Base-by-base conservation (phyloP, 805 yeast species). In the Wickerhamia fluorescens region DNA sequence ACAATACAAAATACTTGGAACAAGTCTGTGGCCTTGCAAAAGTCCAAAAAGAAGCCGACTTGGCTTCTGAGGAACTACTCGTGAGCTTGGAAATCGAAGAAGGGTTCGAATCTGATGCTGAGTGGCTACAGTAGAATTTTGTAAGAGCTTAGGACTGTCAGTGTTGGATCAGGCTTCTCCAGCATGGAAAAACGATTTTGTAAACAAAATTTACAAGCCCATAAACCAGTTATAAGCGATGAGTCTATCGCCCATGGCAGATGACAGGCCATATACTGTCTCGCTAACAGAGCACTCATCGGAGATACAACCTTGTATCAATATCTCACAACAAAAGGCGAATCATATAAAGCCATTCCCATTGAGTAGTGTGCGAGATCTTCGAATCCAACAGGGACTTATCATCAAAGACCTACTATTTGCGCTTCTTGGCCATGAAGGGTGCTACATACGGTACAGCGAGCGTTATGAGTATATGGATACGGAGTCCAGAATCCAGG, bases 1-100 rank as follows among this genome's bases (percentile, higher is more conserved):
- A 76, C 35, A 76, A 83, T 38, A 57, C 78, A 1, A 65, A 61
- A 12, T 81, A 73, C 42, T 65, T 94, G 21, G 95, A 87, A 40
- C 74, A 73, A 16, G 46, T 87, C 4, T 77, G 94, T 40, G 98
- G 98, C 0, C 66, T 92, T 30, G 68, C 75, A 1, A 66, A 74
- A 26, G 75, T 89, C 1, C 95, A 86, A 40, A 56, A 69, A 25
- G 73, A 71, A 28, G 88, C 89, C 0, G 94, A 82, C 34, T 42
- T 59, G 37, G 68, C 73, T 1, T 61, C 60, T 1, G 50, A 39
- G 20, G 42, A 31, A 18, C 32, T 55, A 29, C 27, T 56, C 38
- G 41, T 41, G 5, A 58, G 53, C 5, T 22, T 58, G 28, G 49
- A 45, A 8, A 39, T 60, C 20, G 59, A 68, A 23, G 63, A 47